phyloP scores from a whole-genome alignment of 768 basidiomycete genomes.

The Lactarius psammicola region DNA sequence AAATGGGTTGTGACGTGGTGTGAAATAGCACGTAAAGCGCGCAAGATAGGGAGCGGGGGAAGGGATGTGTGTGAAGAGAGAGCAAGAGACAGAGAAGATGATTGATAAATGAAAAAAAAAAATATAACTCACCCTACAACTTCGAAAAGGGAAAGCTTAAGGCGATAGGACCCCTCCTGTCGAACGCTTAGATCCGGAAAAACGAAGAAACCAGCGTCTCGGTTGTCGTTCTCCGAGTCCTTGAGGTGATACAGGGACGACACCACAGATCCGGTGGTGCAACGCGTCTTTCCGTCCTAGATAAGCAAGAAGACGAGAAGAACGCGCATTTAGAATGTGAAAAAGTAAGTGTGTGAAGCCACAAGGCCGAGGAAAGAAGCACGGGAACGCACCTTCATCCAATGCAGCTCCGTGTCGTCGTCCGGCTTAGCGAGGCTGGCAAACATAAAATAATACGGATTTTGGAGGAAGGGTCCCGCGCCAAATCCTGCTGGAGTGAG shows the following conservation, averaged over 20 bases:
- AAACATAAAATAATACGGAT: constrained; percentile 96
- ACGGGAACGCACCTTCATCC: constrained; percentile 59
- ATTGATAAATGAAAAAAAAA: constrained; percentile 11
- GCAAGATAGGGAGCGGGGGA: constrained; percentile 4
- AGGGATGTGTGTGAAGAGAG: constrained; percentile 8
- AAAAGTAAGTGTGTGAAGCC: not conserved
- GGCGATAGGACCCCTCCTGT: constrained; percentile 86
- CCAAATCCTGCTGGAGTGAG: constrained; percentile 36
- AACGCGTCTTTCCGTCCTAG: constrained; percentile 85
- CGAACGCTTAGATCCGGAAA: constrained; percentile 93
- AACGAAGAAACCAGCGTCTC: constrained; percentile 91
- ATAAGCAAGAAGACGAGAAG: constrained; percentile 17
- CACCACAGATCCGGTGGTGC: constrained; percentile 89
- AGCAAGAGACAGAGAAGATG: constrained; percentile 6
- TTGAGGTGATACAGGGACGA: constrained; percentile 90
- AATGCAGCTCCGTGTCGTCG: constrained; percentile 85
- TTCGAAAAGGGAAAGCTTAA: constrained; percentile 78
- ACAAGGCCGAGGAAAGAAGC: not conserved
- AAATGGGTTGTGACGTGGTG: constrained; percentile 17
- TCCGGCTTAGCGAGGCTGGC: constrained; percentile 87
- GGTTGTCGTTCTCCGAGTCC: constrained; percentile 50
- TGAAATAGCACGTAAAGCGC: constrained; percentile 4
- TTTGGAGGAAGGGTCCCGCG: constrained; percentile 70
- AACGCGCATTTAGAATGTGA: constrained; percentile 9
- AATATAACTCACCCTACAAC: constrained; percentile 73